Base-by-base conservation (phyloP, 441 rosid species). In the Adansonia madagascariensis region DNA sequence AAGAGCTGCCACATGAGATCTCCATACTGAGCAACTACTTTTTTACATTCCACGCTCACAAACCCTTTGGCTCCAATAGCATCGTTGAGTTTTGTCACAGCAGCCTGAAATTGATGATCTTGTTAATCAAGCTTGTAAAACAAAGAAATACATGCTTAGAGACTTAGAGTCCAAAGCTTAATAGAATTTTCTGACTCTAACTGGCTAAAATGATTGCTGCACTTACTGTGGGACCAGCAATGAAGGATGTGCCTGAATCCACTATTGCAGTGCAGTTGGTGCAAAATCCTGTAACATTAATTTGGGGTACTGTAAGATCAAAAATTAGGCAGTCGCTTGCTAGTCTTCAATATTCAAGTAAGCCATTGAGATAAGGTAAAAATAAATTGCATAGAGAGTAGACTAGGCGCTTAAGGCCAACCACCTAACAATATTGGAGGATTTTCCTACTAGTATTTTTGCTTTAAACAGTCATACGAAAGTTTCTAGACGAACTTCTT, bases 181-280 rank as follows among this genome's bases (percentile, higher is more conserved):
- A 57, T 47, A 47, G 18, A 22, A 22, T 46, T 46, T 67, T 20
- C 55, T 35, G 43, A n/a, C 46, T 39, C 11, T 6, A 15, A 63
- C 72, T n/a, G 1, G 59, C 59, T 11, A 46, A 0, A 22, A 44
- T 5, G 68, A 3, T 59, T 59, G 41, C 52, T 12, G 44, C 24
- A 73, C 84, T 76, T 75, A 87, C 93, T 4, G 87, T 84, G 77
- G 94, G 94, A 71, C 94, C 91, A 10, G 90, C 91, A 76, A 90
- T 77, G 76, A 90, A 82, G 63, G 94, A 84, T 76, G 94, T 90
- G 84, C 94, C 94, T 2, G 91, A 88, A 84, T 90, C 94, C 78
- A 90, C 94, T 76, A 90, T 90, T 18, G 94, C 94, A 46, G 89
- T 75, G 81, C 94, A 90, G 64, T 89, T 89, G 49, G 78, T 44